Base-by-base conservation (phyloP, 176 grass and related monocot species). In the Thinopyrum elongatum region DNA sequence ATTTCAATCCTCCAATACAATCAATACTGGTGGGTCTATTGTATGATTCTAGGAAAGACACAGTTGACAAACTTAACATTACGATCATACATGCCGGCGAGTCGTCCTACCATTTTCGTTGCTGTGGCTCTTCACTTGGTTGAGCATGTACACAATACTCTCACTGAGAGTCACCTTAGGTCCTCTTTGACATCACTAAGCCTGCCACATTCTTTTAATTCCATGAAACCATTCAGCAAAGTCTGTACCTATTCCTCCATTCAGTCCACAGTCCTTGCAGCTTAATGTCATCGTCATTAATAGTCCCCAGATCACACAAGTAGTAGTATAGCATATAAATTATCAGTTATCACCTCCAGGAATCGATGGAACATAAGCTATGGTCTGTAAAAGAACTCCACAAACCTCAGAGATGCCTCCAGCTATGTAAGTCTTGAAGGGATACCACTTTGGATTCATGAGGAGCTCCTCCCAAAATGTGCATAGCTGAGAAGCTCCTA, bases 281-380 rank as follows among this genome's bases (percentile, higher is more conserved):
- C 74, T 77, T 77, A 29, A 28, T 46, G 16, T 77, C 74, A 77
- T 44, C 14, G 7, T 25, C 25, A 77, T 51, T 57, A 47, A 57
- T 5, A 15, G 29, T 27, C 46, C 33, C 26, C 25, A 21, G n/a
- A 47, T 31, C 51, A 77, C n/a, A 57, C 53, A 57, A 57, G 72
- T 21, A 35, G 65, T 31, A 35, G 57, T 60, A 22, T 60, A 60
- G 57, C 57, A n/a, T 86, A 84, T 73, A 97, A 94, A 39, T 39
- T 39, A 39, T 39, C 38, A 39, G 38, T 39, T 39, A 10, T 39
- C 38, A 39, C 38, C 8, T 39, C 38, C 38, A 39, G 10, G 38
- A 39, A 39, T 9, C 8, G 38, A 39, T 39, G 38, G 38, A 39
- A 39, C 65, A 17, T 12, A 69, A 69, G 26, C 22, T 28, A 65